Evolutionary conservation across 371 early-diverging fungal species (phyloP).

Genomic region (Blakeslea trispora): DNA sequence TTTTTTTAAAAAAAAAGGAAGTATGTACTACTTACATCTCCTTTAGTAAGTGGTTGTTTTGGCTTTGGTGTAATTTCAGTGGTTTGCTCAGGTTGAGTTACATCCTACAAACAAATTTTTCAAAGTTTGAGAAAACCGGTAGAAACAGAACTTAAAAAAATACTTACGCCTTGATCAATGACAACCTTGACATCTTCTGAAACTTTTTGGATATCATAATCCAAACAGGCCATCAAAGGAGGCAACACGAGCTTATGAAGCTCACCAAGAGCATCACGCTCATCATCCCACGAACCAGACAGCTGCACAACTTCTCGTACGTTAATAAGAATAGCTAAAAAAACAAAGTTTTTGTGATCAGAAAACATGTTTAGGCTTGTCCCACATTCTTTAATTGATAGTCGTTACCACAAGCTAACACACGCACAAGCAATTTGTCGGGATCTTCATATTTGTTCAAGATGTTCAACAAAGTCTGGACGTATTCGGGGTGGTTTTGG

Average conservation of each 20-base stretch:
- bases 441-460: constrained; percentile 42
- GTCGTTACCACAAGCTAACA: constrained; percentile 62
- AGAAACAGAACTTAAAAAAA: too few relatives aligned
- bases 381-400: background rate
- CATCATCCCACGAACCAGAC: constrained; percentile 40
- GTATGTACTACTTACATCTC: constrained; percentile 51
- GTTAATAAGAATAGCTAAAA: constrained; percentile 48
- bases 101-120: constrained; percentile 33
- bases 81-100: constrained; percentile 38
- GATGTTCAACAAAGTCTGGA: constrained; percentile 52
- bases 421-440: constrained; percentile 49
- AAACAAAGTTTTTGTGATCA: background rate
- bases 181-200: constrained; percentile 50
- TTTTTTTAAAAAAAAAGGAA: too few relatives aligned
- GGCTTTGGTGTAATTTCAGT: constrained; percentile 50
- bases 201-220: constrained; percentile 64
- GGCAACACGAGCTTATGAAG: constrained; percentile 57
- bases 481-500: constrained; percentile 60
- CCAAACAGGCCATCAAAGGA: constrained; percentile 53
- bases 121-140: too few relatives aligned
- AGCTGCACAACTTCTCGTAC: constrained; percentile 41
- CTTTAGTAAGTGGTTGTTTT: constrained; percentile 49
- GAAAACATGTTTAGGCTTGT: background rate
- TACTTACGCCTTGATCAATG: constrained; percentile 54
- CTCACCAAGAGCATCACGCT: constrained; percentile 36